Evolutionary conservation across 2,329 filamentous ascomycete species (phyloP), one percentile per base, ranked within the genome.

Genomic region (Hymenoscyphus infarciens): DNA sequence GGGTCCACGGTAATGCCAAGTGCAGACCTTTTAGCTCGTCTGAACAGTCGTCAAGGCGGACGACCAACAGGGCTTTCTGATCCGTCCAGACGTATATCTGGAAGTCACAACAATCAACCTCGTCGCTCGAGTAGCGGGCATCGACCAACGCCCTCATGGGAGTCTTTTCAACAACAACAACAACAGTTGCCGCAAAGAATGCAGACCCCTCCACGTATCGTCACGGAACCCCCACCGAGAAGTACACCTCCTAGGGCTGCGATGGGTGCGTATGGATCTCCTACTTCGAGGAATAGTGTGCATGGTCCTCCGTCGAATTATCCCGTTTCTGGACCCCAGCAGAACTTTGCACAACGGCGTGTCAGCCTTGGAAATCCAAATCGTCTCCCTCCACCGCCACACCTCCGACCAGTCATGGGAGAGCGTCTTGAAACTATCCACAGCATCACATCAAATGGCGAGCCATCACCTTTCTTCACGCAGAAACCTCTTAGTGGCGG

Each of bases 401-500:
- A 68, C 57, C 56, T 69, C 8, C 70, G 80, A 13, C 82, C 83
- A 3, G 77, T 79, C 0, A 79, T 80, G n/a, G 78, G 82, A 63
- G 35, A 38, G 19, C 79, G 82, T 1, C 76, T 87, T 1, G 83
- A 87, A 66, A 83, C 80, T 1, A 83, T 85, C 33, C 83, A 83
- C 55, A 82, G 78, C 10, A 70, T 73, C 16, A 70, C 72, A 1
- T 69, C 71, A 2, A 63, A 61, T 33, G 66, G 61, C 8, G 70
- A 70, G 25, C 67, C 67, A 7, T 68, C 72, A 35, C 67, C 63
- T 19, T 67, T 62, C 49, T 60, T 67, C n/a, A 25, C 45, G 19
- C 45, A 52, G 11, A 62, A 54, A 7, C 66, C 64, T 38, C 70
- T 66, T 19, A 55, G 63, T 8, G 58, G 65, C 53, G 60, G 62